phyloP scores from a whole-genome alignment of 345 rosid species.

The Gynandropsis gynandra region DNA sequence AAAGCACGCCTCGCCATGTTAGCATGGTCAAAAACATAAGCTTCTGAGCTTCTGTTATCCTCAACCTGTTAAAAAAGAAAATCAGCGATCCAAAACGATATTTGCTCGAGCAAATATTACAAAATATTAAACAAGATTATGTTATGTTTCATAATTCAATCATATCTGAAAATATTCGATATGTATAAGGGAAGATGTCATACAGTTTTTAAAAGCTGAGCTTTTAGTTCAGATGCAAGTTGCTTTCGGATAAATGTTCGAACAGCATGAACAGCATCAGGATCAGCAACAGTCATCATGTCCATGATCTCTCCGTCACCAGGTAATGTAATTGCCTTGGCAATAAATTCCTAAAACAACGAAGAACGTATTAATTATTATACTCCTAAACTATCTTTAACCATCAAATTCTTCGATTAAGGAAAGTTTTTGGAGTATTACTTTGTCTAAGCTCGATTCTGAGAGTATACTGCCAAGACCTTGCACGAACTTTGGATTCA shows the following conservation, averaged over 20 bases:
- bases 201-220: slow-evolving; percentile 69
- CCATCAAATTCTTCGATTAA: not conserved
- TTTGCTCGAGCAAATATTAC: no score
- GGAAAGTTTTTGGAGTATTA: slow-evolving; percentile 18
- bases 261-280: slow-evolving; percentile 95
- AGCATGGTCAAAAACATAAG: slow-evolving; percentile 68
- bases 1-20: slow-evolving; percentile 84
- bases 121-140: no score
- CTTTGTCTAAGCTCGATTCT: slow-evolving; percentile 78
- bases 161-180: not conserved
- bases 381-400: not conserved
- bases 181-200: slow-evolving; percentile 12
- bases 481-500: slow-evolving; percentile 67
- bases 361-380: slow-evolving; percentile 7
- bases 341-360: slow-evolving; percentile 71
- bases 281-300: slow-evolving; percentile 96
- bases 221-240: slow-evolving; percentile 78
- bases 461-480: slow-evolving; percentile 71
- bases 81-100: not conserved
- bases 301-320: slow-evolving; percentile 99
- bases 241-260: slow-evolving; percentile 76
- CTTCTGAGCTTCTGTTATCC: slow-evolving; percentile 66
- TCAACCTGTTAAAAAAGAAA: slow-evolving; percentile 41
- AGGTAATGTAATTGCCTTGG: slow-evolving; percentile 84
- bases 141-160: not conserved